phyloP scores from a whole-genome alignment of 352 stramenopile species.

The Phytophthora tubulina region DNA sequence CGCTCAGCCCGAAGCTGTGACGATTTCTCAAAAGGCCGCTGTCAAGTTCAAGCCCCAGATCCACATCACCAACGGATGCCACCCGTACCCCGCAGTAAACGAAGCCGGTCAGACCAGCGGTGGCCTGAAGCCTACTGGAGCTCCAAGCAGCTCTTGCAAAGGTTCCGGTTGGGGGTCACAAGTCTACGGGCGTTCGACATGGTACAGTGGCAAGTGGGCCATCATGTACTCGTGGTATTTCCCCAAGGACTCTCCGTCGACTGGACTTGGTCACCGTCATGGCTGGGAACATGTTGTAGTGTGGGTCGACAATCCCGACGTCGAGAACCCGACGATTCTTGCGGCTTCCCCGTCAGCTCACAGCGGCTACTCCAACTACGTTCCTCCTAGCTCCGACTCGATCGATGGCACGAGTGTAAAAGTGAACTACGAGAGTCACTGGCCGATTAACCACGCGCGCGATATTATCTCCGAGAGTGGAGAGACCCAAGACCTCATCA shows the following conservation, averaged over 20 bases:
- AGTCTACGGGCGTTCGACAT: conserved; percentile 33
- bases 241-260: conserved; percentile 48
- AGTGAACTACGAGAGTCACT: conserved; percentile 29
- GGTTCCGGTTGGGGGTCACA: conserved; percentile 37
- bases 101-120: conserved; percentile 37
- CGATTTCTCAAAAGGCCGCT: conserved; percentile 19
- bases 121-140: conserved; percentile 41
- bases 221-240: conserved; percentile 56
- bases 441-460: conserved; percentile 14
- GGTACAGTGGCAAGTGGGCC: conserved; percentile 35
- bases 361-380: conserved; percentile 18
- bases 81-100: conserved; percentile 48
- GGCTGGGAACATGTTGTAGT: conserved; percentile 57
- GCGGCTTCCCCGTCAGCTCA: conserved; percentile 24
- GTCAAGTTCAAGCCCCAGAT: conserved; percentile 37
- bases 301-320: conserved; percentile 43
- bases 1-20: conserved; percentile 17
- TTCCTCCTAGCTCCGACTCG: conserved; percentile 9
- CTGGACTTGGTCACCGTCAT: conserved; percentile 42
- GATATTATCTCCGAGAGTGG: conserved; percentile 18
- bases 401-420: conserved; percentile 16
- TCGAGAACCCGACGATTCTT: conserved; percentile 34
- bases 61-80: conserved; percentile 46
- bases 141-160: conserved; percentile 39
- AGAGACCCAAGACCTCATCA: conserved; percentile 36